phyloP scores from a whole-genome alignment of 2,329 filamentous ascomycete genomes.

The Ophiostoma fasciatum region DNA sequence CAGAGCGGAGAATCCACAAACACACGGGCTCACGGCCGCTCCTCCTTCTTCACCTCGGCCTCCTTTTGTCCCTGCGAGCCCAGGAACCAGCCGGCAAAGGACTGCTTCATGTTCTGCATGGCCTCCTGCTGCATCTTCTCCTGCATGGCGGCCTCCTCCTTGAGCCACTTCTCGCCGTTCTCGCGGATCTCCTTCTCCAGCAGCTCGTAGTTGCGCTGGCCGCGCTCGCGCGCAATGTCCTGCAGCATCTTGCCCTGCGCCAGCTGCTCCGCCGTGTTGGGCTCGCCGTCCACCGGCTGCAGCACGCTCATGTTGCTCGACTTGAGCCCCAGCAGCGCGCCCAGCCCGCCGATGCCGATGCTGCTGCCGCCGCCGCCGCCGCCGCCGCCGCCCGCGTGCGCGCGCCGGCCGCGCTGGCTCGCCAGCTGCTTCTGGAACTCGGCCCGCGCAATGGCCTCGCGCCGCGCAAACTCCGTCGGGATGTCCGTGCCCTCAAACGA shows the following conservation, averaged over 20 bases:
- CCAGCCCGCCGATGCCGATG: constrained; percentile 49
- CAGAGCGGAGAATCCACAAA: too few relatives aligned
- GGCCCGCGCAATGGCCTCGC: constrained; percentile 72
- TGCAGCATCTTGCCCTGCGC: constrained; percentile 94
- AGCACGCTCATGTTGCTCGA: constrained; percentile 47
- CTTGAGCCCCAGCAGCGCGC: constrained; percentile 65
- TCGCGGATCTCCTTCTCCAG: constrained; percentile 84
- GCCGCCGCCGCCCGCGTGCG: constrained; percentile 31
- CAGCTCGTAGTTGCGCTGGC: constrained; percentile 76
- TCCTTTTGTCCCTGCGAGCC: too few relatives aligned
- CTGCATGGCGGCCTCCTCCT: constrained; percentile 77
- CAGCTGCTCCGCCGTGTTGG: constrained; percentile 58
- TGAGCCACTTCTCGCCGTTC: constrained; percentile 90
- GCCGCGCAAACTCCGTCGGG: constrained; percentile 73
- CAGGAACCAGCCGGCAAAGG: constrained; percentile 45
- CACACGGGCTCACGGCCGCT: too few relatives aligned
- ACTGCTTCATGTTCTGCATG: constrained; percentile 82
- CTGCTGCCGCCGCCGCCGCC: too few relatives aligned
- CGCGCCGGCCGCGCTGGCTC: constrained; percentile 49
- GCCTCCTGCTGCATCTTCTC: constrained; percentile 83
- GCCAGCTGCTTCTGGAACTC: constrained; percentile 70
- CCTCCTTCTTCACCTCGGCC: too few relatives aligned
- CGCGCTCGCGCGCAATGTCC: constrained; percentile 83
- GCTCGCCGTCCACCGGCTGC: constrained; percentile 49
- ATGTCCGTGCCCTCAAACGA: constrained; percentile 85